Evolutionary conservation across 1,139 yeast species (phyloP), one percentile per base, ranked within the genome.

Genomic region (Diutina siamensis): DNA sequence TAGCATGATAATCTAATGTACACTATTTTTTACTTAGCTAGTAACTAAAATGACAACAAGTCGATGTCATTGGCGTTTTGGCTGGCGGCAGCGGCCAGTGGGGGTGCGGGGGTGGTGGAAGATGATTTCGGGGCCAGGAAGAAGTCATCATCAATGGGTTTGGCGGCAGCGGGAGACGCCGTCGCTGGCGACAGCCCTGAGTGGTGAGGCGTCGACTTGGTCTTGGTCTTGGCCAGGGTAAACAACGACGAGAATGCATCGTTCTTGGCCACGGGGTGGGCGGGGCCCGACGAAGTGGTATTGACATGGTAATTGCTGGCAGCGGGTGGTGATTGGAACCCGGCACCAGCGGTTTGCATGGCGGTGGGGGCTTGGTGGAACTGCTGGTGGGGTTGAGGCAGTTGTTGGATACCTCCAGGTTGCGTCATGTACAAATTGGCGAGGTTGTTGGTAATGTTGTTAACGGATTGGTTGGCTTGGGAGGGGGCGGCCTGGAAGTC

Each of bases 401-500:
- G 44, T 15, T 31, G 35, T 9, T 40, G 25, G 27, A 13, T 9
- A 13, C n/a, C n/a, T 36, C 25, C 35, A 31, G 48, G 65, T 38
- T 47, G 54, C 35, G 59, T 56, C 44, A 50, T 52, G 51, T 67
- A 66, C 50, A 74, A 63, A 57, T 61, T 67, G 44, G 74, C 63
- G 47, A 72, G 62, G 53, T 64, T 65, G 54, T 56, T 63, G n/a
- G 69, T 50, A 40, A 62, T 56, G 44, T 53, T 59, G 18, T 19
- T 31, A 5, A 32, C 44, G 4, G 35, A 27, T 13, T 15, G 21
- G 20, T 57, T 64, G 48, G 58, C 60, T 48, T 54, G 61, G 60
- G 77, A 48, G 20, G 74, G 75, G 3, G 96, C 95, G 46, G 85
- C 79, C 63, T 89, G 97, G 73, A 89, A 89, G 54, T 92, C 97